These are phyloP conservation scores for Trichophyton benhamiae DNA, from an alignment of 2,329 filamentous ascomycete species.

Conservation along the genomic window DNA sequence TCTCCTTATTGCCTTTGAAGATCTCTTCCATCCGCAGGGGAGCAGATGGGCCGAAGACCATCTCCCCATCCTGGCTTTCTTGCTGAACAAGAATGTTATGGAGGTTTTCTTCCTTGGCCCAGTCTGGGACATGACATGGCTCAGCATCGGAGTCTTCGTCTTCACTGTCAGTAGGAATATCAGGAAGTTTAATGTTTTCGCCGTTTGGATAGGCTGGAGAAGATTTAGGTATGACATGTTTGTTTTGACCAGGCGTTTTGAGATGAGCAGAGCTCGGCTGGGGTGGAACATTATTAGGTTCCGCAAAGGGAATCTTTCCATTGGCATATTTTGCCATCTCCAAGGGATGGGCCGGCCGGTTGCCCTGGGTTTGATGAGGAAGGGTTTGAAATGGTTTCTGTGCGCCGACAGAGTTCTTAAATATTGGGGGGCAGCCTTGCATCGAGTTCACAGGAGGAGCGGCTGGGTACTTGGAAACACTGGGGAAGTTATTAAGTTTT, in stretches of 20 bases:
- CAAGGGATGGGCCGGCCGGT: slow-evolving; percentile 54
- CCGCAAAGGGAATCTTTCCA: slow-evolving; percentile 78
- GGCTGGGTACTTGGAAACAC: slow-evolving; percentile 24
- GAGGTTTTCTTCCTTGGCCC: slow-evolving; percentile 81
- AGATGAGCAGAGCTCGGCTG: background rate
- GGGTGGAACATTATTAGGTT: slow-evolving; percentile 45
- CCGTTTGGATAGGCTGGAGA: slow-evolving; percentile 81
- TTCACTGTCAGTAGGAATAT: slow-evolving; percentile 90
- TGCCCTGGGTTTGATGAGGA: slow-evolving; percentile 41
- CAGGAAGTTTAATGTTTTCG: slow-evolving; percentile 80
- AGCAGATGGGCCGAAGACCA: slow-evolving; percentile 80
- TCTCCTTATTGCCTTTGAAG: slow-evolving; percentile 77
- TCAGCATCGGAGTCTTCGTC: slow-evolving; percentile 60
- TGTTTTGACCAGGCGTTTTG: slow-evolving; percentile 29
- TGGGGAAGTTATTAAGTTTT: slow-evolving; percentile 46
- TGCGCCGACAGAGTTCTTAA: slow-evolving; percentile 34
- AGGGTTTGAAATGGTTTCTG: slow-evolving; percentile 28
- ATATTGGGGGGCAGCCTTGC: slow-evolving; percentile 21
- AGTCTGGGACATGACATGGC: slow-evolving; percentile 57
- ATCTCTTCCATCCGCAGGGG: slow-evolving; percentile 94
- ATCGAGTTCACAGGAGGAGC: slow-evolving; percentile 38
- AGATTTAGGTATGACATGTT: slow-evolving; percentile 38
- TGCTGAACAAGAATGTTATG: slow-evolving; percentile 64
- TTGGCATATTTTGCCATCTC: slow-evolving; percentile 83
- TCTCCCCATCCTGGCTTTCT: slow-evolving; percentile 61